Evolutionary conservation across 2,329 filamentous ascomycete species (phyloP), one percentile per base, ranked within the genome.

Genomic region (Fusarium aywerte): DNA sequence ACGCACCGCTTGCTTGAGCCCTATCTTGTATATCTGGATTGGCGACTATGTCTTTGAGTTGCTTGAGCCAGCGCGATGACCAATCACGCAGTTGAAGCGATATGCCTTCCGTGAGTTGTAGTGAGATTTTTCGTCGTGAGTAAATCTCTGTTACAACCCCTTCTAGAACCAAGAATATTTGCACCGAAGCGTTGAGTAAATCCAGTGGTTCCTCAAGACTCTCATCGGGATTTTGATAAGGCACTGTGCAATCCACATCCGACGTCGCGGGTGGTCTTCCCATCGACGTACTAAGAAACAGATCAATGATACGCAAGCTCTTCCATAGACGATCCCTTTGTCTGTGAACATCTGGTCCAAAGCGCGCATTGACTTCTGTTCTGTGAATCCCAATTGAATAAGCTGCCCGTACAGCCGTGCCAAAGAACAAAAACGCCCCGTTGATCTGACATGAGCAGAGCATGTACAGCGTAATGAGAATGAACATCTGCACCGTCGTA

Each of bases 401-500:
- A 0, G 83, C 84, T 1, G 84, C 82, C 3, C 84, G 79, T 0
- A 81, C 84, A 0, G 84, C 82, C 8, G 85, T 81, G 9, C 84
- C 84, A 18, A 86, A 85, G 71, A 85, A 83, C 4, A 87, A 71
- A 45, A 85, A 87, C 0, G 83, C 83, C 2, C 83, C 83, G 56
- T 85, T 86, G 70, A 86, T 84, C 69, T 86, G 84, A 51, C 83
- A 85, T 5, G 84, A 80, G 27, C 82, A 81, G 5, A 86, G 81
- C 81, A 85, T 85, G 74, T 85, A 85, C 9, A 86, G 65, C 1
- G 83, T 84, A 33, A 85, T 77, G 15, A 86, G 78, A 0, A 81
- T 76, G 36, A 85, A 85, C 0, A 79, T 80, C 62, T 85, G 83
- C 0, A 85, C 81, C 0, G 82, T 85, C 9, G 78, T 80, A 5